A percentile compares a stretch with the other conserved stretches of the same genome.
Conservation (phyloP, 169 alveolate genomes). For the Plasmodium berghei region DNA sequence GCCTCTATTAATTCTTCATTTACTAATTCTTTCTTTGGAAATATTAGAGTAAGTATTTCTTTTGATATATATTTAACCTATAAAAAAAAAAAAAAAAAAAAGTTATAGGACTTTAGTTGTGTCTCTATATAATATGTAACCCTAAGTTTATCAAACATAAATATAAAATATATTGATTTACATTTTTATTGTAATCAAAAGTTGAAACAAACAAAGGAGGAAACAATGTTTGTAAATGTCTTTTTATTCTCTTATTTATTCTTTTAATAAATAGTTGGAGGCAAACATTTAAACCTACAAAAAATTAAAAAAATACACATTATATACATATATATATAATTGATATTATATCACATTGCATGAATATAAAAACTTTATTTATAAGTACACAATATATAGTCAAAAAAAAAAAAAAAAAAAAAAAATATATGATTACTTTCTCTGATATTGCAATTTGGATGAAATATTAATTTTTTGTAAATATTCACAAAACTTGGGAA, state of each 20-base stretch:
- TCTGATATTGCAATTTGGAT: slow-evolving; percentile 42
- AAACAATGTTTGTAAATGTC: slow-evolving; percentile 26
- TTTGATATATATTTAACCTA: background rate
- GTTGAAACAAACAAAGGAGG: slow-evolving; percentile 61
- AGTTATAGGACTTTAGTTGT: background rate
- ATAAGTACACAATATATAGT: background rate
- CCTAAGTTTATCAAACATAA: background rate
- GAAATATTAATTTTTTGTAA: slow-evolving; percentile 55
- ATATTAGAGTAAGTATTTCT: background rate
- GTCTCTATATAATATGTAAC: background rate
- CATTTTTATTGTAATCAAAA: slow-evolving; percentile 54
- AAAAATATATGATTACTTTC: slow-evolving; percentile 43
- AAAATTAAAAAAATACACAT: no score
- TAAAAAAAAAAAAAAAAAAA: background rate
- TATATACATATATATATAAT: no score
- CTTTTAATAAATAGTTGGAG: slow-evolving; percentile 37
- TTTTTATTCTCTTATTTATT: slow-evolving; percentile 46
- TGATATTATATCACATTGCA: no score
- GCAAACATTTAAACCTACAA: slow-evolving; percentile 41
- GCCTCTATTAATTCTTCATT: background rate
- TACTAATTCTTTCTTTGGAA: slow-evolving; percentile 3
- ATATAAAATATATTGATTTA: no score
- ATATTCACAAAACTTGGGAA: slow-evolving; percentile 47
- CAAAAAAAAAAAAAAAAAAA: background rate
- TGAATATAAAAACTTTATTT: background rate